Percentiles rank a stretch among this genome's conserved stretches.
phyloP scores from a whole-genome alignment of 2,329 filamentous ascomycete genomes.

The Periconia sp. region DNA sequence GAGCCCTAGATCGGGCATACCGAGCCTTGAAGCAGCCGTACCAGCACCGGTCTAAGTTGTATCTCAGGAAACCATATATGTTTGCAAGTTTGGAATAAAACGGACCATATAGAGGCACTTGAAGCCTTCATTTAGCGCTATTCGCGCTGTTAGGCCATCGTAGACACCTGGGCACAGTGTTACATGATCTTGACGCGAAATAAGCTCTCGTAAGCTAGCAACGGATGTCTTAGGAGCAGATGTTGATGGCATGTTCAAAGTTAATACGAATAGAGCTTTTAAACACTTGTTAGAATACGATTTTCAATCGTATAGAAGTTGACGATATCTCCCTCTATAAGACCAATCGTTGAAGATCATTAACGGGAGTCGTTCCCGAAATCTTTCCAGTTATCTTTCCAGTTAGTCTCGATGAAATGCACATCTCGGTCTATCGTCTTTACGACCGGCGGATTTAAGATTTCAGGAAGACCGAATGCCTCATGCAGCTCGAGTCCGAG shows the following conservation, averaged over 20 bases:
- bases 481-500: too few relatives aligned
- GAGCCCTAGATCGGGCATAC: constrained; percentile 65
- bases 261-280: too few relatives aligned
- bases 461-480: too few relatives aligned
- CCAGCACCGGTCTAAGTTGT: constrained; percentile 4
- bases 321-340: too few relatives aligned
- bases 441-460: too few relatives aligned
- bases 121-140: constrained; percentile 64
- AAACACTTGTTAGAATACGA: too few relatives aligned
- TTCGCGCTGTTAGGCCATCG: constrained; percentile 66
- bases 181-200: constrained; percentile 10
- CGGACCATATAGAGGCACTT: constrained; percentile 64
- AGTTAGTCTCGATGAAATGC: too few relatives aligned
- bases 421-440: too few relatives aligned
- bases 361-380: too few relatives aligned
- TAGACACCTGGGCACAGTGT: constrained; percentile 67
- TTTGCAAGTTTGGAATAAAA: neutral
- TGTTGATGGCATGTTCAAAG: neutral
- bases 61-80: neutral
- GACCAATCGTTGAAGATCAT: too few relatives aligned
- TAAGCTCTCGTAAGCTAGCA: neutral
- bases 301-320: too few relatives aligned
- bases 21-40: constrained; percentile 57
- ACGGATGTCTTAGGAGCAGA: neutral
- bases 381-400: too few relatives aligned